Evolutionary conservation across 176 grass and related monocot genomes (phyloP), one percentile per base, ranked within the genome.

Genomic region (Ananas comosus): DNA sequence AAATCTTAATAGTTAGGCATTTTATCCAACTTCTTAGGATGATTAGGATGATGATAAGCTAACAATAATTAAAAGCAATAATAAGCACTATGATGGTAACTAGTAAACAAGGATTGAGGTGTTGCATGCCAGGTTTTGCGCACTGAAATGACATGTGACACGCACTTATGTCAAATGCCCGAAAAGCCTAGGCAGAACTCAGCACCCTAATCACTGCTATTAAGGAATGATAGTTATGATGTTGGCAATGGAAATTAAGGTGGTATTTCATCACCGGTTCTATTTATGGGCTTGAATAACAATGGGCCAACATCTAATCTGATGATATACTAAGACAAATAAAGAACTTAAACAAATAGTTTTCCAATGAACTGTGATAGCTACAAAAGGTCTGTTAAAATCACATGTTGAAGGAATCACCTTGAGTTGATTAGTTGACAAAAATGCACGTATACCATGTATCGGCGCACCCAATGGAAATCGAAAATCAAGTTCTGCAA

Each of bases 401-500:
- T 59, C 16, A 18, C 64, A 64, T 18, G 53, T 73, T 53, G 48
- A 65, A 67, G 64, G 67, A 67, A 78, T 82, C 70, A 92, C 93
- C 93, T 96, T 87, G 50, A 96, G 81, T 85, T 96, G 93, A 66
- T 89, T 92, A 28, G 93, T 96, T 68, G 81, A 58, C 72, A 96
- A 73, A 77, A 96, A 96, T 83, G 93, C 93, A 54, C 85, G 88
- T 71, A 96, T 92, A 16, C 93, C 93, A 85, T 96, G 93, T 75
- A 96, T 87, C 23, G 93, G 93, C 76, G 93, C 93, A 21, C 93
- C 93, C 12, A 92, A 70, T 22, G 83, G 83, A 79, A 96, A 96
- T 49, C 93, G 81, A 80, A 96, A 96, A 92, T 96, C 93, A 77
- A 96, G 93, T 72, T 96, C 93, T 96, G 84, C 79, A 78, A 50